These are phyloP conservation scores for Colletotrichum camelliae DNA, from an alignment of 2,329 filamentous ascomycete genomes.

Conservation along the genomic window DNA sequence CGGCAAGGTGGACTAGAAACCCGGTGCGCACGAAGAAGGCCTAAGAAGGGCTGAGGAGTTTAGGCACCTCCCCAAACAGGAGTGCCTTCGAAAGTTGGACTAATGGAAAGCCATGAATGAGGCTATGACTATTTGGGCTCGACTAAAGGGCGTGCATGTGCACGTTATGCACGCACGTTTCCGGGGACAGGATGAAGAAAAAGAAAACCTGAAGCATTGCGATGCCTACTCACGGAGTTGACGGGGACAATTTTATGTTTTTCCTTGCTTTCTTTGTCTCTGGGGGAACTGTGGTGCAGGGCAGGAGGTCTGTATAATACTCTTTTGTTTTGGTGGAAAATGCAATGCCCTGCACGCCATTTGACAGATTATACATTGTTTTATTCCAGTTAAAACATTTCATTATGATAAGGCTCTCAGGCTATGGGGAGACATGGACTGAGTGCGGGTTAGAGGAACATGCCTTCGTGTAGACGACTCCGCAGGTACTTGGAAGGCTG, in stretches of 20 bases:
- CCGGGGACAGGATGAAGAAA: slow-evolving; percentile 1
- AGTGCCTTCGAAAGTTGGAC: slow-evolving; percentile 19
- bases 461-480: background rate
- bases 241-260: slow-evolving; percentile 13
- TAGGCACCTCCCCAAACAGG: background rate
- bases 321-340: background rate
- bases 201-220: slow-evolving; percentile 12
- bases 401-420: background rate
- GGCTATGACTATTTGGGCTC: slow-evolving; percentile 14
- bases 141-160: background rate
- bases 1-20: slow-evolving; percentile 55
- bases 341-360: background rate
- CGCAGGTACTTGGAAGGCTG: too few relatives aligned
- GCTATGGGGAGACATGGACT: background rate
- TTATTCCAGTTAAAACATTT: background rate
- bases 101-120: slow-evolving; percentile 21
- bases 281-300: background rate
- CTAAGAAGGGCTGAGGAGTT: slow-evolving; percentile 7
- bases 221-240: slow-evolving; percentile 20
- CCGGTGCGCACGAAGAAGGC: background rate
- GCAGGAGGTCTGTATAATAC: slow-evolving; percentile 21
- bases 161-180: background rate
- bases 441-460: background rate
- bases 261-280: slow-evolving; percentile 2
- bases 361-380: slow-evolving; percentile 17